phyloP scores from a whole-genome alignment of 2,329 filamentous ascomycete genomes.

The Alternaria arbusti region DNA sequence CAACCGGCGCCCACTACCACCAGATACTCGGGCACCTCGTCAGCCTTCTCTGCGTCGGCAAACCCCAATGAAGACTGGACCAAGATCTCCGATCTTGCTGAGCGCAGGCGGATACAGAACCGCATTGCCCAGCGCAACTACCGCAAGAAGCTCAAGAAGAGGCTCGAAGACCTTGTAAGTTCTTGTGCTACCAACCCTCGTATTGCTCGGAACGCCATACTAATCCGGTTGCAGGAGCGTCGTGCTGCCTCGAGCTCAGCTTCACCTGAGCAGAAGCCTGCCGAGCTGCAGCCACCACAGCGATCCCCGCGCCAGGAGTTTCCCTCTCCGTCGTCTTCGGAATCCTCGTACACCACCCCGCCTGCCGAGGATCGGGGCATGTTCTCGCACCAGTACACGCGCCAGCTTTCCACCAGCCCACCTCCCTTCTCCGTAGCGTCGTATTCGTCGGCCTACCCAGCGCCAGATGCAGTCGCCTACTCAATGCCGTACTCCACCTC shows the following conservation, averaged over 20 bases:
- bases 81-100: conserved; percentile 96
- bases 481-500: conserved; percentile 59
- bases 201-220: conserved; percentile 19
- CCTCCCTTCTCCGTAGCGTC: conserved; percentile 63
- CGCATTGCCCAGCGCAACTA: conserved; percentile 98
- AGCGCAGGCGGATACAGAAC: conserved; percentile 94
- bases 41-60: conserved; percentile 91
- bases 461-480: conserved; percentile 69
- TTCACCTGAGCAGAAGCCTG: conserved; percentile 65
- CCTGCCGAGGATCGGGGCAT: conserved; percentile 69
- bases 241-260: conserved; percentile 70
- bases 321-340: conserved; percentile 45
- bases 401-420: conserved; percentile 74
- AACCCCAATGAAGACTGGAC: conserved; percentile 99
- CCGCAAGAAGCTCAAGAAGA: conserved; percentile 93
- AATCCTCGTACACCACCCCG: conserved; percentile 52
- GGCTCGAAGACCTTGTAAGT: conserved; percentile 73
- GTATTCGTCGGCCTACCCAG: conserved; percentile 71
- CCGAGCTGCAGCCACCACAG: conserved; percentile 56
- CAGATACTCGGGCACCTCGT: conserved; percentile 83
- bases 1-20: conserved; percentile 49
- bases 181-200: conserved; percentile 9
- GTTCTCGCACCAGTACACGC: conserved; percentile 70
- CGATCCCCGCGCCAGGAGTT: conserved; percentile 47
- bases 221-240: conserved; percentile 61